Conservation (phyloP, 768 basidiomycete genomes). For the Lactifluus pinguis region DNA sequence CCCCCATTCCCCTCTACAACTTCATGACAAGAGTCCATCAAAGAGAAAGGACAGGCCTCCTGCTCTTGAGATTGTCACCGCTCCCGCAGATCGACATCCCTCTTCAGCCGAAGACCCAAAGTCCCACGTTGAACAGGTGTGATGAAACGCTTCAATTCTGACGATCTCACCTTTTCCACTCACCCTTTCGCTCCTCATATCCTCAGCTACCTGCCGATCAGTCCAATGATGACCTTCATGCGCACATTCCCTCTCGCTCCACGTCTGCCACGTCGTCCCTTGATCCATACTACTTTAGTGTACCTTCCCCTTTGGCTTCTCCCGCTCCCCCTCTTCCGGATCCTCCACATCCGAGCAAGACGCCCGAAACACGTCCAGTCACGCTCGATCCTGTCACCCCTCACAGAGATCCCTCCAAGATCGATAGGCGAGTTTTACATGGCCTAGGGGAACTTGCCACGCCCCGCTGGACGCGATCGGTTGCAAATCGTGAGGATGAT, state of each 20-base stretch:
- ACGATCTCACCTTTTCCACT: conserved; percentile 2
- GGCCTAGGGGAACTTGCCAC: conserved; percentile 95
- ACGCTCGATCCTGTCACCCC: conserved; percentile 57
- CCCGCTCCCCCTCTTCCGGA: conserved; percentile 40
- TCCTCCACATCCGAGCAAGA: conserved; percentile 36
- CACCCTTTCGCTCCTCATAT: neutral
- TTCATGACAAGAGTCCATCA: conserved; percentile 30
- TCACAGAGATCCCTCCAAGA: conserved; percentile 63
- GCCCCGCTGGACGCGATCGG: conserved; percentile 77
- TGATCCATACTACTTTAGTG: conserved; percentile 83
- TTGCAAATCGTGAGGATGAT: conserved; percentile 29
- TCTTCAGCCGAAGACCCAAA: conserved; percentile 16
- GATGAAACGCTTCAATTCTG: neutral
- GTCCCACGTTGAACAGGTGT: conserved; percentile 14
- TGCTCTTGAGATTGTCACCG: conserved; percentile 39
- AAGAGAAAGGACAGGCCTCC: conserved; percentile 46
- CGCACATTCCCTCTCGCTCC: conserved; percentile 47
- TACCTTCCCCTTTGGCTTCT: conserved; percentile 59
- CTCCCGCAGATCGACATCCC: conserved; percentile 29
- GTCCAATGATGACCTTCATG: conserved; percentile 28
- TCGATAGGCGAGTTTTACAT: conserved; percentile 80
- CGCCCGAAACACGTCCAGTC: conserved; percentile 47
- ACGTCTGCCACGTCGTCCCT: conserved; percentile 71
- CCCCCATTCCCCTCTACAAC: conserved; percentile 18
- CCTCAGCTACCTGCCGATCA: conserved; percentile 41